Evolutionary conservation across 1,284 basidiomycete genomes (phyloP), one percentile per base, ranked within the genome.

Genomic region (Golubevia sp.): DNA sequence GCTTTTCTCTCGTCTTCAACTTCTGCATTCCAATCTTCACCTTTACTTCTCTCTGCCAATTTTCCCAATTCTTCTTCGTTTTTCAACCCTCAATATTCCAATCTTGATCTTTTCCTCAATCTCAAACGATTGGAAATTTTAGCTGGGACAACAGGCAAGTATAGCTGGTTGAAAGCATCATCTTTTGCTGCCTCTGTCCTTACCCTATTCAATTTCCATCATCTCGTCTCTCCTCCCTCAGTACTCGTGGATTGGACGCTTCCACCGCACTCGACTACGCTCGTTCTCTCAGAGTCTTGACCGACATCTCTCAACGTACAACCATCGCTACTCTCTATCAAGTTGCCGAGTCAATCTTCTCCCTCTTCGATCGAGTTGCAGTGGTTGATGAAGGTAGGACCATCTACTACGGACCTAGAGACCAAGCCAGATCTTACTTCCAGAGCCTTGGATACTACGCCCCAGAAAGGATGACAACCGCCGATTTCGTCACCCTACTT

Each of bases 321-420:
- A 74, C 74, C 50, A 61, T 77, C 26, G 76, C 70, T 24, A 76
- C 76, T 5, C 70, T 77, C 54, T 77, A 77, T 55, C 74, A 77
- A 56, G 72, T 73, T 21, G 67, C 66, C 1, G 76, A 77, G 51
- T 64, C 64, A 58, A 76, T 77, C 67, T 74, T 55, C 51, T 65
- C 73, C 24, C 67, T 70, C 21, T 77, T 77, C 51, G 76, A 77
- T 59, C 57, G 62, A 25, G 69, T 77, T 23, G 49, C 64, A 26
- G 74, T 77, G 48, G 68, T 76, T n/a, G 74, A 77, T 34, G 62
- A 76, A 49, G 76, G 74, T 18, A 59, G 74, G 1, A 67, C 65
- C 59, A 73, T 97, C 63, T 79, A 76, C 63, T 74, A 70, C 52
- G 77, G 77, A 13, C 76, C 77, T 3, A 62, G 74, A 30, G 66